Conservation (phyloP, 2,329 filamentous ascomycete species). For the Cordyceps sp. region DNA sequence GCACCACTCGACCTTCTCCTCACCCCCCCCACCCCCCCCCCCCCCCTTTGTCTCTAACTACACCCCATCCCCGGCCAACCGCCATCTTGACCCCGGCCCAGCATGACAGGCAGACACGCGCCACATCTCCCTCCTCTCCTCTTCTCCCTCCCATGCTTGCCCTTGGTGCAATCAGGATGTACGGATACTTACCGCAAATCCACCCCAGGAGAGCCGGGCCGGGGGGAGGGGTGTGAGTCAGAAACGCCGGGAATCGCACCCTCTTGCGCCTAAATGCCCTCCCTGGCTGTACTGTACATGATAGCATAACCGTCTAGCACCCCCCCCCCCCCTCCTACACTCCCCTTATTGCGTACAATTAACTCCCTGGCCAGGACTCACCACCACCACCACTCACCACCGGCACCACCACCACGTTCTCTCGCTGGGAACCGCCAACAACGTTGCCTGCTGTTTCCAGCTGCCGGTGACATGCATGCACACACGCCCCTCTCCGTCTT, state of each 20-base stretch:
- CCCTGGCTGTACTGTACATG: too few species aligned
- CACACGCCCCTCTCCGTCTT: constrained; percentile 1
- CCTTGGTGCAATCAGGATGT: background rate
- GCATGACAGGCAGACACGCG: constrained; percentile 2
- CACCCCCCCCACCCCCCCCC: too few species aligned
- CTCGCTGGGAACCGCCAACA: background rate
- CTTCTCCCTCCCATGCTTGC: too few species aligned
- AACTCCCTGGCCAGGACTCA: background rate
- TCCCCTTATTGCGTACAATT: background rate
- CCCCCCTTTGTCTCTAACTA: background rate
- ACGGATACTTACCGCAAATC: background rate
- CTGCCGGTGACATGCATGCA: constrained; percentile 1
- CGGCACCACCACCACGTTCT: background rate
- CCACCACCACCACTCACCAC: too few species aligned
- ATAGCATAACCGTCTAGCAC: too few species aligned
- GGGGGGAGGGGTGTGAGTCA: too few species aligned
- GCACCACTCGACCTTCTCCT: too few species aligned
- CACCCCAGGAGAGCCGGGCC: too few species aligned
- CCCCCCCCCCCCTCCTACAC: background rate
- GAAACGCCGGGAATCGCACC: too few species aligned
- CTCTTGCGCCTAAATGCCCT: too few species aligned
- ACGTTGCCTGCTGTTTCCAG: background rate
- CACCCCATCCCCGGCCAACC: background rate
- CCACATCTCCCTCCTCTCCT: too few species aligned
- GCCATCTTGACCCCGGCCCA: constrained; percentile 7